Evolutionary conservation across 176 grass and related monocot species (phyloP).

Genomic region (Oryza australiensis): DNA sequence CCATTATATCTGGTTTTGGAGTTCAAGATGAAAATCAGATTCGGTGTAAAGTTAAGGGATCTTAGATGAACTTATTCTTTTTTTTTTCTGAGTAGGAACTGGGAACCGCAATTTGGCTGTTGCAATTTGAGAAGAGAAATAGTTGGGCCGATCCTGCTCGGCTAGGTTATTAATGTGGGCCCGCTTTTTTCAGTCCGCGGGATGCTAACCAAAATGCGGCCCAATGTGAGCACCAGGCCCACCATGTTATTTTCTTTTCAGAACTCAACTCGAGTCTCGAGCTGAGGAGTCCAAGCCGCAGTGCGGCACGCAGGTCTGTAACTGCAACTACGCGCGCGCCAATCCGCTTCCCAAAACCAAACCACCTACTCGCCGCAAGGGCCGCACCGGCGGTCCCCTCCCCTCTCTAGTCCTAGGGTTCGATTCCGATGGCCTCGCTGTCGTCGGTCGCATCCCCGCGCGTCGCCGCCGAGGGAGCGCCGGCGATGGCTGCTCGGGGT

Average conservation of each 20-base stretch:
- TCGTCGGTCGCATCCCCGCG: constrained; percentile 16
- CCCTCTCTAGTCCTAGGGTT: constrained; percentile 21
- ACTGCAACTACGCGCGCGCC: background rate
- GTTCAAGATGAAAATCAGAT: too few species aligned
- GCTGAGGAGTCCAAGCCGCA: background rate
- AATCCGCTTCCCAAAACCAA: constrained; percentile 11
- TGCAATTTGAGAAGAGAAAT: too few species aligned
- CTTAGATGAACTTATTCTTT: too few species aligned
- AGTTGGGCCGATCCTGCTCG: too few species aligned
- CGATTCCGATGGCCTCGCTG: constrained; percentile 8
- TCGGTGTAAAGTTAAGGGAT: too few species aligned
- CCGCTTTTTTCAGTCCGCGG: too few species aligned
- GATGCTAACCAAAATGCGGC: too few species aligned
- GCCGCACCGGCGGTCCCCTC: background rate
- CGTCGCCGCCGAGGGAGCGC: constrained; percentile 25
- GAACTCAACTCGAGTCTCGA: background rate
- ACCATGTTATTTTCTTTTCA: background rate
- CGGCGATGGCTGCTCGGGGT: background rate
- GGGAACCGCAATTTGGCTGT: too few species aligned
- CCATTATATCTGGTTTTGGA: too few species aligned
- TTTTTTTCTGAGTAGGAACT: too few species aligned
- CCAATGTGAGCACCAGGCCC: too few species aligned
- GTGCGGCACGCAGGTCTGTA: background rate
- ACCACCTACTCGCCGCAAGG: background rate
- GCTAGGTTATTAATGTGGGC: too few species aligned